Base-by-base conservation (phyloP, 176 grass and related monocot species). In the Echinochloa phyllopogon region DNA sequence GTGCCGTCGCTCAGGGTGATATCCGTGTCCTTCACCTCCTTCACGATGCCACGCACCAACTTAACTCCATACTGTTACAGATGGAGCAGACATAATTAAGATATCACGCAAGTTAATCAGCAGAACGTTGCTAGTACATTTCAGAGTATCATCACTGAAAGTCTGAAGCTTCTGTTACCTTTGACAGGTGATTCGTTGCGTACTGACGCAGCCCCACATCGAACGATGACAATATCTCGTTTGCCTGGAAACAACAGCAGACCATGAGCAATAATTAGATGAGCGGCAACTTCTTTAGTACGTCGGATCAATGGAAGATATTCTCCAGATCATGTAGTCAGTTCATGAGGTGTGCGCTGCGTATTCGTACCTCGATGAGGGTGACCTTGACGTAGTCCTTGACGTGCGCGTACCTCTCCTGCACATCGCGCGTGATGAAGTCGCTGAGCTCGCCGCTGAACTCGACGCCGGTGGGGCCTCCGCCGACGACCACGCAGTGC, bases 391-490 rank as follows among this genome's bases (percentile, higher is more conserved):
- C 88, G 69, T 95, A 81, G 81, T 98, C 87, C 88, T 98, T 98
- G 24, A 94, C 96, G 63, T 98, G 93, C 5, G 91, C 55, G 67
- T 95, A 94, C 53, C 87, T 94, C 77, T 98, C 65, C 17, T 80
- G 75, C 27, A 98, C 96, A 78, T 95, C 96, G 56, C 87, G 83
- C 56, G 56, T 90, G 85, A 98, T 95, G 87, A 98, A 98, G 80
- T 95, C 96, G 65, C 96, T 98, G 50, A 98, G 88, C 80, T 98
- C 96, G 16, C 93, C 96, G 55, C 92, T 98, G 80, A 98, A 98
- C 87, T 98, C 96, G 45, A 98, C 93, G 55, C 96, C 93, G 6
- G 96, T 98, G 8, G 93, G 96, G 17, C 96, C 96, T 51, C 96
- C 96, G 45, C 93, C 96, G 45, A 95, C 88, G 29, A 98, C 93